Evolutionary conservation across 495 filamentous ascomycete genomes (phyloP).

Genomic region (Diplogelasinospora grovesii): DNA sequence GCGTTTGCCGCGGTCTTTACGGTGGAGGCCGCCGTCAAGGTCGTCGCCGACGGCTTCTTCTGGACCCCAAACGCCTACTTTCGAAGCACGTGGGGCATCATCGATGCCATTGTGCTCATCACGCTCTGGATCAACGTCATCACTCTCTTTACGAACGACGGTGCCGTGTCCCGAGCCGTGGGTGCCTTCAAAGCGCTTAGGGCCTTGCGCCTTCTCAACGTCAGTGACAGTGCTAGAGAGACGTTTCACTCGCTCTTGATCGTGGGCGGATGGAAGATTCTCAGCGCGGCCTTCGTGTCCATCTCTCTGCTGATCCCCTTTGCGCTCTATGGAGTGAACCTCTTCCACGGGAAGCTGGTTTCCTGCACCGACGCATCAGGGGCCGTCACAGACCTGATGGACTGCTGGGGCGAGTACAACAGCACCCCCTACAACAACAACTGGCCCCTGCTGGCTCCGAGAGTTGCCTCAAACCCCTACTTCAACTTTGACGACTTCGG

Average conservation of each 20-base stretch:
- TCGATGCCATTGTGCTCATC: conserved; percentile 86
- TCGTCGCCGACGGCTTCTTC: conserved; percentile 93
- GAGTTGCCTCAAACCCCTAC: conserved; percentile 70
- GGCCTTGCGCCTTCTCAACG: conserved; percentile 84
- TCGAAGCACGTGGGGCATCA: conserved; percentile 92
- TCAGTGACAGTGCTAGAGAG: conserved; percentile 91
- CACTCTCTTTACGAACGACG: conserved; percentile 69
- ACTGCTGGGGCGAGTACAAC: conserved; percentile 77
- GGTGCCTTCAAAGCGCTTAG: conserved; percentile 98
- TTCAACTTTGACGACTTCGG: conserved; percentile 95
- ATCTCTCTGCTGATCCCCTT: conserved; percentile 93
- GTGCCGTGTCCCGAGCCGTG: conserved; percentile 77
- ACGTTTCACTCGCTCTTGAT: conserved; percentile 97
- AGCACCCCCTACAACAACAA: conserved; percentile 62
- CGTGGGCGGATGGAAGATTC: conserved; percentile 83
- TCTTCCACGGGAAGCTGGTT: conserved; percentile 79
- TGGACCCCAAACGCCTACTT: conserved; percentile 98
- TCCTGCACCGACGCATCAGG: conserved; percentile 67
- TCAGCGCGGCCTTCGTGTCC: conserved; percentile 76
- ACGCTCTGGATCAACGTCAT: conserved; percentile 95
- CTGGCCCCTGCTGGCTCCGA: conserved; percentile 79
- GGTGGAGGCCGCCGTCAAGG: conserved; percentile 83
- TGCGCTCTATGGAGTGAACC: conserved; percentile 87
- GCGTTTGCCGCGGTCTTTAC: conserved; percentile 86
- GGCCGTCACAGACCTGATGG: conserved; percentile 49